Evolutionary conservation across 108 stramenopile genomes (phyloP), one percentile per base, ranked within the genome.

Genomic region (Skeletonema menzelii): DNA sequence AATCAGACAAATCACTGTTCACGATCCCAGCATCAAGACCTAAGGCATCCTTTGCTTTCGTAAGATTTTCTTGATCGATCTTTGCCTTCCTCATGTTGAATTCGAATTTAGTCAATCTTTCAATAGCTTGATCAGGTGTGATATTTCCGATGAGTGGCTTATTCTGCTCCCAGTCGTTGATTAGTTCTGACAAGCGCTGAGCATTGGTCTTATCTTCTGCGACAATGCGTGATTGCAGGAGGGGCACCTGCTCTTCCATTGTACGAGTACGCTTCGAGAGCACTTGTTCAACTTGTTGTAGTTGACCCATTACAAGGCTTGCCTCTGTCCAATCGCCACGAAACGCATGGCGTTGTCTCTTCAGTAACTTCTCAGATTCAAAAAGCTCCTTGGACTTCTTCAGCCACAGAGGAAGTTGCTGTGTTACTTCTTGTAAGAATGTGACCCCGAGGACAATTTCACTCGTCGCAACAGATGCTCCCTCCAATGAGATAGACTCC

Each of bases 361-460:
- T 95, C 30, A 98, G 73, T 56, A 97, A 67, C 40, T 82, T 86
- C 67, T 99, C 97, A 19, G 94, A 95, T 11, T 86, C 78, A 22
- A 69, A 70, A 1, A 99, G 82, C 14, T 72, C 77, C 13, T 85
- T 86, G 4, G 95, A 64, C 59, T 93, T 82, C 69, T 86, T 83
- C 3, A 65, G 70, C 89, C 91, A 92, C 8, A 76, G 49, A 11
- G 63, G 68, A 40, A 84, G 44, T 34, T 83, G 82, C 22, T 84
- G 85, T 26, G 88, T 91, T 73, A 91, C 86, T 77, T 97, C 95
- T 76, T 95, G 92, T 22, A 99, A 70, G 68, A 91, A 97, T 28
- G 95, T 94, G 5, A 99, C 96, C 7, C 95, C 96, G 22, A 89
- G 79, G 46, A 99, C 95, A 65, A 97, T 95, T 55, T 97, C 95